A percentile compares a stretch with the other conserved stretches of the same genome.
Evolutionary conservation across 1,284 basidiomycete genomes (phyloP).

Genomic region (Hortiboletus rubellus): DNA sequence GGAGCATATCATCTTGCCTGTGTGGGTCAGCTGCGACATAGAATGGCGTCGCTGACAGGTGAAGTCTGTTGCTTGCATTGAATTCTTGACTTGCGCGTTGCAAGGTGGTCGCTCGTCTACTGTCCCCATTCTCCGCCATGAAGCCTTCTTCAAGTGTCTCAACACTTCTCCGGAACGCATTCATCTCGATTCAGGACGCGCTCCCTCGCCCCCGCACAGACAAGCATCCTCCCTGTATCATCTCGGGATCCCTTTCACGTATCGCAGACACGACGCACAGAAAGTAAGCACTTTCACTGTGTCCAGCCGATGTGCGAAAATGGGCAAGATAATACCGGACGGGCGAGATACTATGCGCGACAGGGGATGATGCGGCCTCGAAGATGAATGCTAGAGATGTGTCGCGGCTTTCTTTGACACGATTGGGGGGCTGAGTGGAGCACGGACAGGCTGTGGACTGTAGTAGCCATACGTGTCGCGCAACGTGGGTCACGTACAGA

Average conservation of each 20-base stretch:
- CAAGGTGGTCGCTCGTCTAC: constrained; percentile 8
- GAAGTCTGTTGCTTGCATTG: background rate
- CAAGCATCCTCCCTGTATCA: constrained; percentile 26
- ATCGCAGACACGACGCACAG: constrained; percentile 22
- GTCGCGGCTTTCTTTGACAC: constrained; percentile 19
- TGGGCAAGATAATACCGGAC: constrained; percentile 30
- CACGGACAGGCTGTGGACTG: constrained; percentile 21
- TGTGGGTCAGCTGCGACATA: constrained; percentile 14
- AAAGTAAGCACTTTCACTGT: constrained; percentile 31
- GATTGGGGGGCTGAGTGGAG: constrained; percentile 21
- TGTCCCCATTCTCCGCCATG: constrained; percentile 20
- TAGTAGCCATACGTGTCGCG: constrained; percentile 2
- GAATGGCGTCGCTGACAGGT: constrained; percentile 18
- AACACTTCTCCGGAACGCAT: constrained; percentile 33
- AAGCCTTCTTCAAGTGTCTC: constrained; percentile 17
- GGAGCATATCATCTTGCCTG: constrained; percentile 25
- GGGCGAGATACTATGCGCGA: constrained; percentile 21
- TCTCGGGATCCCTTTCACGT: constrained; percentile 33
- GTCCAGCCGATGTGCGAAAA: constrained; percentile 10
- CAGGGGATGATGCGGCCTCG: constrained; percentile 6
- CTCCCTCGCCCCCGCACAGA: constrained; percentile 16
- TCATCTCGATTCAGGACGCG: constrained; percentile 12
- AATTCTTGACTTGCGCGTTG: constrained; percentile 4
- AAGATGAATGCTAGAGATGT: constrained; percentile 30
- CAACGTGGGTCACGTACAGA: constrained; percentile 35